These are phyloP conservation scores for Aphanomyces stellatus DNA, from an alignment of 352 stramenopile genomes.

Conservation along the genomic window DNA sequence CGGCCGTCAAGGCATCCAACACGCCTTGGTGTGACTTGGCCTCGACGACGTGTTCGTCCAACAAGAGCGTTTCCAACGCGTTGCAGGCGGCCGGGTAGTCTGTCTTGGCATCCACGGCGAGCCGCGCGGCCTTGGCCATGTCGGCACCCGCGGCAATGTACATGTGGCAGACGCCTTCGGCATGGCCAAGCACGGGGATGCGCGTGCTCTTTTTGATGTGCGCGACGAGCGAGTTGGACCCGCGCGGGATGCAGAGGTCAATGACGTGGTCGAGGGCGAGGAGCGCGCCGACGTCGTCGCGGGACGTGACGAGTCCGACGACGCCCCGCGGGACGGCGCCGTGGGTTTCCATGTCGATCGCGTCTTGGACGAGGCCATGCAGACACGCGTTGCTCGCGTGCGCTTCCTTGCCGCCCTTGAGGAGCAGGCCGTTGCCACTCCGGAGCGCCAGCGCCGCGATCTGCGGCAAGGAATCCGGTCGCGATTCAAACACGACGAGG, in stretches of 20 bases:
- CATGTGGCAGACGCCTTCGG: conserved; percentile 97
- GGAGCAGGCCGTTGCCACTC: conserved; percentile 93
- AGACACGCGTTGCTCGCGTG: conserved; percentile 84
- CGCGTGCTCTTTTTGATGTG: conserved; percentile 96
- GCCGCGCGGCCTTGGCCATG: conserved; percentile 69
- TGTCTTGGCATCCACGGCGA: conserved; percentile 97
- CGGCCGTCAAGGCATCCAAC: conserved; percentile 73
- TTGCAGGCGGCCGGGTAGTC: conserved; percentile 98
- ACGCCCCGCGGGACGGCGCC: conserved; percentile 89
- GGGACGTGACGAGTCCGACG: conserved; percentile 92
- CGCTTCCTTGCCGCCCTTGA: conserved; percentile 97
- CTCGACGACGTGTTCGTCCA: conserved; percentile 85
- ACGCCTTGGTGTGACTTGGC: conserved; percentile 65
- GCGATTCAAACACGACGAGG: conserved; percentile 97
- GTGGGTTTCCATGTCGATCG: conserved; percentile 80
- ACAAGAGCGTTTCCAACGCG: conserved; percentile 93
- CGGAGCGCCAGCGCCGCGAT: conserved; percentile 94
- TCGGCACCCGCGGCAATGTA: conserved; percentile 92
- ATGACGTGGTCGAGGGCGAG: conserved; percentile 95
- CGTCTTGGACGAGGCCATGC: conserved; percentile 91
- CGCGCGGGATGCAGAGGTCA: conserved; percentile 97
- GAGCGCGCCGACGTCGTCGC: conserved; percentile 90
- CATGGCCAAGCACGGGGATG: conserved; percentile 97
- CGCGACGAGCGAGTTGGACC: conserved; percentile 91
- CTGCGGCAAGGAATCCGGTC: conserved; percentile 94